Percentiles rank a stretch among this genome's conserved stretches.
These are phyloP conservation scores for Mortierella sp. DNA, from an alignment of 371 early-diverging fungal genomes.

Conservation along the genomic window DNA sequence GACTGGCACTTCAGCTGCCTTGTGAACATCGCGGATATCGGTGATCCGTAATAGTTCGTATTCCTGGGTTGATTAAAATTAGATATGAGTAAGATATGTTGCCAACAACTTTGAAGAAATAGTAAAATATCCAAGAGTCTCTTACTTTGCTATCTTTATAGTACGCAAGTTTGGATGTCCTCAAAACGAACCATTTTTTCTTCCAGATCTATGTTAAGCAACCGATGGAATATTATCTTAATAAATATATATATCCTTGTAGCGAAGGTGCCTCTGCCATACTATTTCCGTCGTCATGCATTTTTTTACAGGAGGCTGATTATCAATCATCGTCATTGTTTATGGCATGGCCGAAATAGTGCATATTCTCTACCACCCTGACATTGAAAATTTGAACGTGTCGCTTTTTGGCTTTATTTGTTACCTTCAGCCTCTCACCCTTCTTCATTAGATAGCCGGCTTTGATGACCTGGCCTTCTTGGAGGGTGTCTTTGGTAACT, in stretches of 20 bases:
- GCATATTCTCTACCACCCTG: background rate
- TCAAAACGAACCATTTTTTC: slow-evolving; percentile 87
- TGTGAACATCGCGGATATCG: slow-evolving; percentile 78
- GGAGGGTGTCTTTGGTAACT: slow-evolving; percentile 63
- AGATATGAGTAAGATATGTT: background rate
- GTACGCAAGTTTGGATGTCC: slow-evolving; percentile 85
- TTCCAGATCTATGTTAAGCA: slow-evolving; percentile 79
- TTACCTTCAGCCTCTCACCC: slow-evolving; percentile 67
- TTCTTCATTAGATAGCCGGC: slow-evolving; percentile 83
- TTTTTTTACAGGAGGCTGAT: background rate
- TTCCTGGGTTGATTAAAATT: slow-evolving; percentile 58
- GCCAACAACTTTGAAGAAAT: background rate
- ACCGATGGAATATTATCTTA: background rate
- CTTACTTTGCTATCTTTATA: slow-evolving; percentile 83
- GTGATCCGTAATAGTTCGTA: slow-evolving; percentile 84
- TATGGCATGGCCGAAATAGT: background rate
- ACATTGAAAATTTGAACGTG: slow-evolving; percentile 3
- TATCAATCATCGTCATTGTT: background rate
- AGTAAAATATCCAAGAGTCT: background rate
- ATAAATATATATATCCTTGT: no score
- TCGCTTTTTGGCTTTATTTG: background rate
- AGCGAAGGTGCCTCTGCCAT: background rate
- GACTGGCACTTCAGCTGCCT: slow-evolving; percentile 78
- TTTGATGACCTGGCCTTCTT: slow-evolving; percentile 75
- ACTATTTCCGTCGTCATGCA: no score